phyloP scores from a whole-genome alignment of 2,329 filamentous ascomycete species.

The Colletotrichum ledebouriae region DNA sequence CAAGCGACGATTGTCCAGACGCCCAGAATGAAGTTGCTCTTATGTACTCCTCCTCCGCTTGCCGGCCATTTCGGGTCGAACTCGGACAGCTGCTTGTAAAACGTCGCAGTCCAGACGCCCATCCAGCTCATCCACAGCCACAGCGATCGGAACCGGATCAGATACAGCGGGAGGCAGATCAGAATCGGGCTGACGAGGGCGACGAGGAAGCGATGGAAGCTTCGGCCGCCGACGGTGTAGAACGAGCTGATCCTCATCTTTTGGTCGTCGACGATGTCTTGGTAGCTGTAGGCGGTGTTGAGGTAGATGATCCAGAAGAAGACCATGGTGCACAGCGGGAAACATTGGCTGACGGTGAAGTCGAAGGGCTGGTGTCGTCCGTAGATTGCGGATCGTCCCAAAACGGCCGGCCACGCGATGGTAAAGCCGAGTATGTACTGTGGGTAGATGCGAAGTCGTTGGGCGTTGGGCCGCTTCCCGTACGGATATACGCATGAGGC shows the following conservation, averaged over 20 bases:
- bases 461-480: slow-evolving; percentile 44
- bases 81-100: slow-evolving; percentile 38
- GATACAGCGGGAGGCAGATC: slow-evolving; percentile 31
- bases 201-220: slow-evolving; percentile 34
- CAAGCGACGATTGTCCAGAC: slow-evolving; percentile 44
- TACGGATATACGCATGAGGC: slow-evolving; percentile 45
- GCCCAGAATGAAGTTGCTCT: slow-evolving; percentile 45
- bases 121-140: slow-evolving; percentile 39
- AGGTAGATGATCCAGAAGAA: slow-evolving; percentile 49
- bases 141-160: slow-evolving; percentile 20
- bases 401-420: slow-evolving; percentile 45
- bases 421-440: slow-evolving; percentile 46
- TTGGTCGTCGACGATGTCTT: slow-evolving; percentile 45
- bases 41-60: slow-evolving; percentile 44
- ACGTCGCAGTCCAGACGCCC: slow-evolving; percentile 30
- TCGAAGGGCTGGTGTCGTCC: slow-evolving; percentile 42
- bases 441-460: slow-evolving; percentile 44
- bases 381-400: slow-evolving; percentile 44
- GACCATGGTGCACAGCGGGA: slow-evolving; percentile 45
- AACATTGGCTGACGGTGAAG: slow-evolving; percentile 41
- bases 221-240: slow-evolving; percentile 35
- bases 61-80: slow-evolving; percentile 44
- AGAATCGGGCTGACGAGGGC: slow-evolving; percentile 31
- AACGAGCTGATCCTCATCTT: slow-evolving; percentile 46
- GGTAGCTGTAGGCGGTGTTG: slow-evolving; percentile 47